These are phyloP conservation scores for Aspergillus chevalieri DNA, from an alignment of 2,329 filamentous ascomycete genomes.

Conservation along the genomic window DNA sequence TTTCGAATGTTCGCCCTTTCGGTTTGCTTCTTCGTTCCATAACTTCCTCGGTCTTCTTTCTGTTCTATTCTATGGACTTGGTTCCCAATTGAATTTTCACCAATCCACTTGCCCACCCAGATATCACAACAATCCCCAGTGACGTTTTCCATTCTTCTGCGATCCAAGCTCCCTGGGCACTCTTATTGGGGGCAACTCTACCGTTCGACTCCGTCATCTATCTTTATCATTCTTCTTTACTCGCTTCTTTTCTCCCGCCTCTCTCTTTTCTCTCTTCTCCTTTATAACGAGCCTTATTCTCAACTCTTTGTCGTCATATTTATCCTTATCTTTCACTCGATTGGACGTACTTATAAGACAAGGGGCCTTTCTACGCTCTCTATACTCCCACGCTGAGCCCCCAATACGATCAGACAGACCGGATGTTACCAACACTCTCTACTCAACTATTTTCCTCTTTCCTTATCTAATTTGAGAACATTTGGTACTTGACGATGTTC, in stretches of 20 bases:
- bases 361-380: neutral
- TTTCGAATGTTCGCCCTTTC: neutral
- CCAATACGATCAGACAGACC: neutral
- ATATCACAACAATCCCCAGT: neutral
- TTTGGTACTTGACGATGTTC: constrained; percentile 34
- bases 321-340: neutral
- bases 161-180: neutral
- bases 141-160: neutral
- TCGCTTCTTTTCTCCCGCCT: constrained; percentile 13
- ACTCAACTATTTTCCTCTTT: constrained; percentile 16
- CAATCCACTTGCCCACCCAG: neutral
- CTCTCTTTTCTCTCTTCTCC: constrained; percentile 11
- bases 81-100: neutral
- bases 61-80: too few species aligned
- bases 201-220: constrained; percentile 6
- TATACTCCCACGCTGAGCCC: neutral
- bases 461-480: neutral
- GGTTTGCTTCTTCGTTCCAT: neutral
- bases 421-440: constrained; percentile 12
- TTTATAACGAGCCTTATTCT: too few species aligned
- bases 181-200: constrained; percentile 12
- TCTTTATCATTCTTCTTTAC: constrained; percentile 8
- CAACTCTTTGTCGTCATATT: neutral
- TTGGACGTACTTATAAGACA: neutral
- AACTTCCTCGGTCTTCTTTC: too few species aligned